Percentiles rank a stretch among this genome's conserved stretches.
Evolutionary conservation across 805 yeast species (phyloP).

Genomic region (Yarrowia sp.): DNA sequence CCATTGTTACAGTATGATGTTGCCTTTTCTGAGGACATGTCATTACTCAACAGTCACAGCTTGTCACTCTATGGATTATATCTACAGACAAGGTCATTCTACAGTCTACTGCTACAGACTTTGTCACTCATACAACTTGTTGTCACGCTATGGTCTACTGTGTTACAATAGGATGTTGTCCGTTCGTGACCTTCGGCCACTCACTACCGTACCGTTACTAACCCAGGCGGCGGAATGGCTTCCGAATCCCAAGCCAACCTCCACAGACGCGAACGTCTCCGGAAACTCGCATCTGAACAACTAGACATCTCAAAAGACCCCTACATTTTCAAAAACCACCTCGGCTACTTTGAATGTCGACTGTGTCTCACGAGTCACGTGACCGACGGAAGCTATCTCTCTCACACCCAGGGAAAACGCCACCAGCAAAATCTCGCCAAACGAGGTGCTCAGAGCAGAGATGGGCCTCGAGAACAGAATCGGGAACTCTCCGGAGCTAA

Average conservation of each 20-base stretch:
- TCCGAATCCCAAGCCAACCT: constrained; percentile 72
- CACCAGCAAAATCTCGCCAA: constrained; percentile 77
- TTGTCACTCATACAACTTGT: too few relatives aligned
- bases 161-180: background rate
- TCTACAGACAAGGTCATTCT: too few relatives aligned
- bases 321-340: constrained; percentile 79
- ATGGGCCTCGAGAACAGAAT: constrained; percentile 46
- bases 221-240: constrained; percentile 79
- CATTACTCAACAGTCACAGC: too few relatives aligned
- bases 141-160: too few relatives aligned
- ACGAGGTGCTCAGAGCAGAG: constrained; percentile 55
- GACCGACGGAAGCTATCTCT: constrained; percentile 77
- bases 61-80: too few relatives aligned
- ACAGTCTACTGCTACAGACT: too few relatives aligned
- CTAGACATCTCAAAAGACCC: constrained; percentile 66
- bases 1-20: too few relatives aligned
- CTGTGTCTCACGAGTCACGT: constrained; percentile 84
- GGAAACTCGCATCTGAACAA: constrained; percentile 61
- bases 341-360: constrained; percentile 85
- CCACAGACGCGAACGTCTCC: constrained; percentile 70
- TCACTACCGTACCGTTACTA: background rate
- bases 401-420: constrained; percentile 84
- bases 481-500: constrained; percentile 41
- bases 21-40: too few relatives aligned
- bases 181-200: background rate